Evolutionary conservation across 495 filamentous ascomycete species (phyloP), one percentile per base, ranked within the genome.

Genomic region (Massariosphaeria phaeospora): DNA sequence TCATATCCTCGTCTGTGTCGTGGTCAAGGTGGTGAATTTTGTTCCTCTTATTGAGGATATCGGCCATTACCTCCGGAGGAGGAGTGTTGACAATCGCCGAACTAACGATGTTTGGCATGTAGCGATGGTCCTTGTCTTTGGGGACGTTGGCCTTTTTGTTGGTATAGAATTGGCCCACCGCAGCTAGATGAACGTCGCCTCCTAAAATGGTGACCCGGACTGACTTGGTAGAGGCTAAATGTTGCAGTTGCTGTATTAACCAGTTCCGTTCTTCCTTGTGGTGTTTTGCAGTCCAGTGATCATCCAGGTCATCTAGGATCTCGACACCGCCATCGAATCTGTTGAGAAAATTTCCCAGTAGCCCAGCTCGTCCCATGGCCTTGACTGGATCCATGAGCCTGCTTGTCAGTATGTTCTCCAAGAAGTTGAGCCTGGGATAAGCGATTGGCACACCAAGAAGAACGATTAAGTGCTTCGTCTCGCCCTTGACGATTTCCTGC

Each of bases 241-340:
- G 84, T 67, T 98, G 93, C 13, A 98, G 76, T 50, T 94, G 88
- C 62, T 91, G 82, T 29, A 98, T 82, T 58, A 96, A 78, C 73
- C 85, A 85, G 58, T 83, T 86, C 26, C 93, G 80, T 71, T 98
- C 93, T 10, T 73, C 69, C 66, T 97, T 97, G 70, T 96, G 89
- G 64, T 89, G 84, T 62, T 88, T 94, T 18, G 93, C 91, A 2
- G 93, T 95, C 93, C 93, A 98, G 65, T 97, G 91, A 68, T 98
- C 93, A 60, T 90, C 86, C 9, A 94, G 74, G 66, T 94, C 88
- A 70, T 97, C 93, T 24, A 95, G 76, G 13, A 98, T 87, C 69
- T 96, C 94, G 5, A 95, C 86, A 36, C 88, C 90, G 47, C 88
- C 91, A 64, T 96, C 91, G 63, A 94, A 88, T 49, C 82, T 86